Evolutionary conservation across 2,329 filamentous ascomycete species (phyloP).

Genomic region (Graphilbum ipis-grandicollis): DNA sequence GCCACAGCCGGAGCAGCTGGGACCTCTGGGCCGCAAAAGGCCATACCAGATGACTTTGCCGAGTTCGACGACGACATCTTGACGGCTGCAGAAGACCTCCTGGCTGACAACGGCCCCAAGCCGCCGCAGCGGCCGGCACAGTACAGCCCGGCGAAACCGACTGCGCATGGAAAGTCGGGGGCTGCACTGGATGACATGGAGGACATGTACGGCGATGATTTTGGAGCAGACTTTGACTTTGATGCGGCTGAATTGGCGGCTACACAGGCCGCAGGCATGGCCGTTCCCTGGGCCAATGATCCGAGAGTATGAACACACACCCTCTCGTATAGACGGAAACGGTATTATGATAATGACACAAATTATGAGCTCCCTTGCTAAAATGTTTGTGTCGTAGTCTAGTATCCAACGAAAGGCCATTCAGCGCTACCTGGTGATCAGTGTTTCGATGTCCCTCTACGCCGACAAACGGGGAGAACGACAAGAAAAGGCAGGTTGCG

Average conservation of each 20-base stretch:
- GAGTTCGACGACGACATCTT: conserved; percentile 42
- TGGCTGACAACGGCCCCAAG: conserved; percentile 18
- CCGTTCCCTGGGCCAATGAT: conserved; percentile 9
- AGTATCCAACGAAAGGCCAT: conserved; percentile 54
- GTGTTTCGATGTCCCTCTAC: conserved; percentile 54
- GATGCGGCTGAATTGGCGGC: conserved; percentile 59
- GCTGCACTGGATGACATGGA: conserved; percentile 14
- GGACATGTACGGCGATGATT: conserved; percentile 50
- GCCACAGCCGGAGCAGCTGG: too few relatives aligned
- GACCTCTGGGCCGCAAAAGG: too few relatives aligned
- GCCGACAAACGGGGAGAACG: conserved; percentile 38
- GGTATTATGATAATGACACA: neutral
- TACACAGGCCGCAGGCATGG: conserved; percentile 37
- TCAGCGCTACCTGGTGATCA: conserved; percentile 70
- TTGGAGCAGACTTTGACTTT: conserved; percentile 56
- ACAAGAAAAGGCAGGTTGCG: conserved; percentile 52
- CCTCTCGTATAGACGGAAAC: neutral
- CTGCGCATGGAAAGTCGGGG: neutral
- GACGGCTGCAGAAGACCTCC: conserved; percentile 25
- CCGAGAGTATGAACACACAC: conserved; percentile 33
- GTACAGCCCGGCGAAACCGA: conserved; percentile 1
- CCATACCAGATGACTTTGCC: conserved; percentile 33
- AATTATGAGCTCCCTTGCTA: conserved; percentile 32
- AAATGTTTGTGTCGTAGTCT: conserved; percentile 41
- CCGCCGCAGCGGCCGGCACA: conserved; percentile 8